Evolutionary conservation across 2,329 filamentous ascomycete species (phyloP).

Genomic region (Lasiodiplodia hormozganensis): DNA sequence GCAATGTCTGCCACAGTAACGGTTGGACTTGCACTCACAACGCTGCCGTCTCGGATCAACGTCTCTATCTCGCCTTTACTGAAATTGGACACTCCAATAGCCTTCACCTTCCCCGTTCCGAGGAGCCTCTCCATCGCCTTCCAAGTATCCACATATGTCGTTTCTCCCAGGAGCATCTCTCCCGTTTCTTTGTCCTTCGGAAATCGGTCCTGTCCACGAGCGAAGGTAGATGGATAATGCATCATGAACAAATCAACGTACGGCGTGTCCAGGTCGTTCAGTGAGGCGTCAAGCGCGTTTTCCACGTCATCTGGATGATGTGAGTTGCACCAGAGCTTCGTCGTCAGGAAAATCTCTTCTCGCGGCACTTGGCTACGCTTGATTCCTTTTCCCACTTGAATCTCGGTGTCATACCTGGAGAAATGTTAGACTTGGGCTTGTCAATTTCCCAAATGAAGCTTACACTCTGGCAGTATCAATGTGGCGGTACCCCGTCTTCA

Average conservation of each 20-base stretch:
- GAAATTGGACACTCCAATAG: slow-evolving; percentile 61
- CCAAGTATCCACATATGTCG: slow-evolving; percentile 62
- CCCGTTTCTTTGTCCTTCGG: slow-evolving; percentile 33
- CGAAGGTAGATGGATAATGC: slow-evolving; percentile 67
- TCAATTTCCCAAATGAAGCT: background rate
- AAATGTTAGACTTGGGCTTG: background rate
- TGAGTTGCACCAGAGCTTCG: slow-evolving; percentile 71
- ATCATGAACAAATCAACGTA: slow-evolving; percentile 35
- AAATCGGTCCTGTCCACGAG: slow-evolving; percentile 54
- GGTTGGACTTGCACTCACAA: slow-evolving; percentile 34
- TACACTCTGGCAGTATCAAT: slow-evolving; percentile 48
- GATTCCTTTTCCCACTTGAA: slow-evolving; percentile 70
- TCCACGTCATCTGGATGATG: slow-evolving; percentile 33
- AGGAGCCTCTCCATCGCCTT: slow-evolving; percentile 57
- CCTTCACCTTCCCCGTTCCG: slow-evolving; percentile 33
- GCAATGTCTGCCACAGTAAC: background rate
- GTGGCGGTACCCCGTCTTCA: slow-evolving; percentile 44
- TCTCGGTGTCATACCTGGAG: slow-evolving; percentile 61
- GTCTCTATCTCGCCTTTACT: slow-evolving; percentile 56
- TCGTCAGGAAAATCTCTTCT: slow-evolving; percentile 69
- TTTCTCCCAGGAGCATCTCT: slow-evolving; percentile 4
- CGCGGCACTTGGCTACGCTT: slow-evolving; percentile 68
- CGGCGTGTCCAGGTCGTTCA: slow-evolving; percentile 47
- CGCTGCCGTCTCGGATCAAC: slow-evolving; percentile 51
- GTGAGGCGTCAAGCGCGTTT: background rate